phyloP scores from a whole-genome alignment of 78 protist genomes.

The Emiliania huxleyi region DNA sequence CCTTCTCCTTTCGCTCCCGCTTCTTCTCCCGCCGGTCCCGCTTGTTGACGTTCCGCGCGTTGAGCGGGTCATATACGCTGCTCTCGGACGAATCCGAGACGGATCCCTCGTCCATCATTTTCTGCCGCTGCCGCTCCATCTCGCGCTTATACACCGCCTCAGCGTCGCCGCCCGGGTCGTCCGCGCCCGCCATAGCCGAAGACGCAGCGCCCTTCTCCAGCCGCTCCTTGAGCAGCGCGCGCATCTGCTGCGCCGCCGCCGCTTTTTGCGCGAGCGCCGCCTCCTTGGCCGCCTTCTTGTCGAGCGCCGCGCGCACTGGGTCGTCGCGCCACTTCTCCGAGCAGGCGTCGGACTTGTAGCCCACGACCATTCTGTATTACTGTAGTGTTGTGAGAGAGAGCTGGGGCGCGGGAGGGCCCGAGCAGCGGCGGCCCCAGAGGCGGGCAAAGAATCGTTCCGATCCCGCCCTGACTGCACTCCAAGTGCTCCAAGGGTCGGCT shows the following conservation, averaged over 20 bases:
- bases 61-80: background rate
- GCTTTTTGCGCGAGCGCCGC: background rate
- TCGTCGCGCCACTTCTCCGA: background rate
- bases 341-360: too few species aligned
- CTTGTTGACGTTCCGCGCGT: background rate
- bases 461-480: too few species aligned
- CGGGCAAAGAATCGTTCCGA: too few species aligned
- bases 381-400: too few species aligned
- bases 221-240: background rate
- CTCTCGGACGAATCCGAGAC: background rate
- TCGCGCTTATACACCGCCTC: background rate
- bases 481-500: too few species aligned
- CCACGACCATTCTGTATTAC: too few species aligned
- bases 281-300: background rate
- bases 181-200: background rate
- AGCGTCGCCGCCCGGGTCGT: background rate
- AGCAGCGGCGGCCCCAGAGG: too few species aligned
- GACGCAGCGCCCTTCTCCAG: background rate
- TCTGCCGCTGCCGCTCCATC: background rate
- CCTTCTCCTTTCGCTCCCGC: background rate
- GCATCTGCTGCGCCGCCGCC: background rate
- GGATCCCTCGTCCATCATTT: background rate
- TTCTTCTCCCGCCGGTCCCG: background rate
- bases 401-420: too few species aligned
- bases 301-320: background rate